Evolutionary conservation across 805 yeast species (phyloP), one percentile per base, ranked within the genome.

Genomic region (Candida ulmi): DNA sequence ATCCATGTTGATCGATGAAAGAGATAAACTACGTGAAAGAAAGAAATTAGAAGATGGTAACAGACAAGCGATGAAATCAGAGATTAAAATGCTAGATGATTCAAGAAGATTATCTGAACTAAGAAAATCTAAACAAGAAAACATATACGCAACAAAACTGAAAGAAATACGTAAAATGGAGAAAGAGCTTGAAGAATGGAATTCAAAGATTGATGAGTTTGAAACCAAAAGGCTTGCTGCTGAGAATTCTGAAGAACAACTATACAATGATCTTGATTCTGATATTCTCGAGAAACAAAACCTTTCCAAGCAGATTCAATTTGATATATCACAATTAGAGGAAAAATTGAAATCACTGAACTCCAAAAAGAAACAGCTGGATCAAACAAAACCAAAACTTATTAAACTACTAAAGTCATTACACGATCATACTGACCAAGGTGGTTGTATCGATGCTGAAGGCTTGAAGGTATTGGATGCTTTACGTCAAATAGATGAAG

Each of bases 41-140:
- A 62, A 65, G 45, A 65, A 58, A 41, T 49, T 63, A 18, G 74
- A 68, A 41, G 72, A 68, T 44, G 56, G 57, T 12, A 67, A 64
- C 47, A 58, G 72, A 41, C 52, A 64, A 18, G 58, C 64, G 39
- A 50, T 66, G 38, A 61, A 65, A 33, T 63, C 61, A 33, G 74
- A 69, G 40, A 65, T 66, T 31, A 65, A 66, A 36, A 58, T 61
- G 46, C 42, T 68, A 16, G 74, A 69, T 46, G 72, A 67, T 37
- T 55, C 66, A 3, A 62, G 67, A 44, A 54, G 67, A 40, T 55
- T 58, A 25, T 51, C 65, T 6, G 68, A 62, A 32, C 40, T 51
- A 33, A 58, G 67, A 42, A 61, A 63, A 12, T 44, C 63, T 1
- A 61, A 63, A 17, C 65, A 60, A 37, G 61, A 60, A 36, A 42